Percentiles rank a stretch among this genome's conserved stretches.
These are phyloP conservation scores for Pseudotsuga menziesii DNA, from an alignment of 75 land plant genomes.

Conservation along the genomic window DNA sequence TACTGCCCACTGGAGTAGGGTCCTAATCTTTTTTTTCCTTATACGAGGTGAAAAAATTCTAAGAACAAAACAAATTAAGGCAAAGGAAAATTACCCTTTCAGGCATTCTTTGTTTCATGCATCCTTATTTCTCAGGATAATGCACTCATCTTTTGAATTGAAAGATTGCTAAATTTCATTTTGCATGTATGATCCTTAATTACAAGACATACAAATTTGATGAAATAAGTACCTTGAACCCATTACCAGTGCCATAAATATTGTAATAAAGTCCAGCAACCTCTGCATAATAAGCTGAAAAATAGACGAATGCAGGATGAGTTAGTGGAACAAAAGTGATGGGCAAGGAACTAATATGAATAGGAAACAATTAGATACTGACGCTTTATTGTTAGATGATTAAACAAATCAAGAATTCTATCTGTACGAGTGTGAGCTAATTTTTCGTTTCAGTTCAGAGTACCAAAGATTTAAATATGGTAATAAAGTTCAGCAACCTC, in stretches of 20 bases:
- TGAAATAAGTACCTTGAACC: slow-evolving; percentile 70
- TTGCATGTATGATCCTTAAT: too few relatives aligned
- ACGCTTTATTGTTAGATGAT: background rate
- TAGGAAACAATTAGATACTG: background rate
- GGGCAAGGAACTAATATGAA: background rate
- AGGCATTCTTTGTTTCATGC: too few relatives aligned
- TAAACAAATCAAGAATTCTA: background rate
- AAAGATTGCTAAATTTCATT: too few relatives aligned
- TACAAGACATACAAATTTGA: too few relatives aligned
- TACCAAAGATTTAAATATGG: too few relatives aligned
- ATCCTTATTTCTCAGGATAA: too few relatives aligned
- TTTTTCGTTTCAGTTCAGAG: background rate
- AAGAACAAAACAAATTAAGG: background rate
- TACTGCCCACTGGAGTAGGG: background rate
- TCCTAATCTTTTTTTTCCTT: background rate
- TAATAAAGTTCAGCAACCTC: too few relatives aligned
- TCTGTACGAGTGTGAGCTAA: too few relatives aligned
- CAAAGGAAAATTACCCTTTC: too few relatives aligned
- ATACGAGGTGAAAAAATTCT: background rate
- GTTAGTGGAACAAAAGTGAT: background rate
- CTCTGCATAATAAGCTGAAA: slow-evolving; percentile 93
- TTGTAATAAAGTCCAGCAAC: slow-evolving; percentile 91
- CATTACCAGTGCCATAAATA: slow-evolving; percentile 46
- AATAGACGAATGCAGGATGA: background rate
- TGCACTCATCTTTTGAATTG: too few relatives aligned